Evolutionary conservation across 768 basidiomycete genomes (phyloP).

Genomic region (Tylopilus plumbeoviolaceoides): DNA sequence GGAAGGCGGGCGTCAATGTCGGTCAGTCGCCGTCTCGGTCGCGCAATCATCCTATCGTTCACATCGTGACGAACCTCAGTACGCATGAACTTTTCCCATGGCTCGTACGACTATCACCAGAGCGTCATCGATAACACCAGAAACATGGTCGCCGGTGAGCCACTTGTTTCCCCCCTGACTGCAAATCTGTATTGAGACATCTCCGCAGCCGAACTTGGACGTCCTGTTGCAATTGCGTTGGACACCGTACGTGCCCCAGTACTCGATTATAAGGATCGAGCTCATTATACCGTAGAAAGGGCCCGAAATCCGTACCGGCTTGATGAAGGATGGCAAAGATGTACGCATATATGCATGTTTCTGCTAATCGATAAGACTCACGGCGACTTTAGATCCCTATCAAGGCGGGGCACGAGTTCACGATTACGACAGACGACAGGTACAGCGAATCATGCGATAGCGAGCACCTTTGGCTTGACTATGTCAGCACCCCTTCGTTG

Average conservation of each 20-base stretch:
- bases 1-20: constrained; percentile 94
- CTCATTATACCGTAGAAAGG: constrained; percentile 12
- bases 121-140: constrained; percentile 98
- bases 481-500: constrained; percentile 50
- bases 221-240: constrained; percentile 94
- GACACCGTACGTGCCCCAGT: constrained; percentile 72
- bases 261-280: background rate
- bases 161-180: background rate
- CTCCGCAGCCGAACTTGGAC: constrained; percentile 54
- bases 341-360: constrained; percentile 45
- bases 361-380: background rate
- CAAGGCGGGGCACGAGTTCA: constrained; percentile 90
- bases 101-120: constrained; percentile 97
- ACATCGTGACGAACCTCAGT: constrained; percentile 45
- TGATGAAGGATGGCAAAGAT: constrained; percentile 80
- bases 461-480: constrained; percentile 89
- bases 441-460: constrained; percentile 77
- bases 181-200: constrained; percentile 3
- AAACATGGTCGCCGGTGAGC: constrained; percentile 72
- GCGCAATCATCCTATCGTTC: background rate
- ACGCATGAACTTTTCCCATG: constrained; percentile 99
- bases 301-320: too few species aligned
- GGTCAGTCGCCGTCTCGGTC: constrained; percentile 54
- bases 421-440: constrained; percentile 77
- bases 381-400: constrained; percentile 78